Conservation (phyloP, 2,329 filamentous ascomycete genomes). For the Penicillium sp. region DNA sequence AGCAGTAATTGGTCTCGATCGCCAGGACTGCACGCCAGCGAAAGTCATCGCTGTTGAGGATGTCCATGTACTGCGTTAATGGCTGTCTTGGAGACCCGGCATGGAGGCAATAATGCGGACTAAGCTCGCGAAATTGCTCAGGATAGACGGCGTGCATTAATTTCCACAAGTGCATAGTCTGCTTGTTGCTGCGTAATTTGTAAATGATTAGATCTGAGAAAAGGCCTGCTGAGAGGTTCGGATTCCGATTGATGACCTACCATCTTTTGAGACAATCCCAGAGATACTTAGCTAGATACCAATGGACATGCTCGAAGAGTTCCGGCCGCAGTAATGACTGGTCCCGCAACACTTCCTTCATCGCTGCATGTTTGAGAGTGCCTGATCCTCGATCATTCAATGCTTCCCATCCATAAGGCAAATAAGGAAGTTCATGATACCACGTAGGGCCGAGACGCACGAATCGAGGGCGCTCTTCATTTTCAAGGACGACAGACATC, state of each 20-base stretch:
- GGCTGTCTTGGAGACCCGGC: conserved; percentile 30
- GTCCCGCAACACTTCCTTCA: conserved; percentile 32
- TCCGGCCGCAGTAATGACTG: conserved; percentile 36
- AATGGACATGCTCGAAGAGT: conserved; percentile 40
- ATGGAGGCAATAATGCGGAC: conserved; percentile 32
- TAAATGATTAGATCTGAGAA: neutral
- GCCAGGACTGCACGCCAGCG: conserved; percentile 38
- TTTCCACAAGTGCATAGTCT: conserved; percentile 45
- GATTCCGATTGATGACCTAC: conserved; percentile 24
- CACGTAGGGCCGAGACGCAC: conserved; percentile 31
- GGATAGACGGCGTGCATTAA: conserved; percentile 41
- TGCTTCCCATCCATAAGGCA: conserved; percentile 29
- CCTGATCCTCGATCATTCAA: conserved; percentile 27
- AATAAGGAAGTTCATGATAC: conserved; percentile 40
- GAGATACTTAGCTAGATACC: conserved; percentile 39
- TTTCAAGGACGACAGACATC: conserved; percentile 11
- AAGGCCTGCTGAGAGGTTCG: neutral
- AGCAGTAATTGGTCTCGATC: conserved; percentile 31
- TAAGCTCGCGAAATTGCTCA: conserved; percentile 29
- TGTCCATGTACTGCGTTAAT: conserved; percentile 35
- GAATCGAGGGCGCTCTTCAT: conserved; percentile 3
- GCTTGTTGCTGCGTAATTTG: conserved; percentile 31
- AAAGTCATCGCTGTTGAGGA: conserved; percentile 31
- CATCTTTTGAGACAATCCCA: conserved; percentile 38
- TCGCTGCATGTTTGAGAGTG: conserved; percentile 36